Percentiles rank a stretch among this genome's conserved stretches.
Evolutionary conservation across 192 early-diverging fungal genomes (phyloP).

Genomic region (Podila epicladia): DNA sequence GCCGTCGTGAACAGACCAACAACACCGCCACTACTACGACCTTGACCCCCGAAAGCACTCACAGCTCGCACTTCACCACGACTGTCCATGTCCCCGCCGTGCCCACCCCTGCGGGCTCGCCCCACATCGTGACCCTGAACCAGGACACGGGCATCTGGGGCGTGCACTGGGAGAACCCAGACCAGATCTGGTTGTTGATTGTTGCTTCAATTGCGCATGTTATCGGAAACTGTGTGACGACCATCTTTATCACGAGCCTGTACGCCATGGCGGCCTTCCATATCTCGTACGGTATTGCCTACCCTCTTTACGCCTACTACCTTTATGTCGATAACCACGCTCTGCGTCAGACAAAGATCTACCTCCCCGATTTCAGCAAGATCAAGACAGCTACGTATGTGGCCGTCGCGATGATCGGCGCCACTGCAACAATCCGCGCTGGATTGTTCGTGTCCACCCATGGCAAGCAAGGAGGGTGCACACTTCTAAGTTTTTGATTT

Average conservation of each 20-base stretch:
- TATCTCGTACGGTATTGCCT: constrained; percentile 38
- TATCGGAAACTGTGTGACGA: constrained; percentile 54
- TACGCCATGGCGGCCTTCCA: constrained; percentile 49
- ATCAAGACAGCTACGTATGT: constrained; percentile 28
- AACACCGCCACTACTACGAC: not conserved
- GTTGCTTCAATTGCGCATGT: constrained; percentile 44
- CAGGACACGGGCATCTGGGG: constrained; percentile 36
- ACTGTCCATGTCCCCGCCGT: not conserved
- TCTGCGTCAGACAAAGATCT: constrained; percentile 46
- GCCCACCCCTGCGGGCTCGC: constrained; percentile 7
- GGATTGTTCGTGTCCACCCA: constrained; percentile 39
- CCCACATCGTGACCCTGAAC: constrained; percentile 12
- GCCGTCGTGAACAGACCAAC: not conserved
- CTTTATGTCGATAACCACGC: constrained; percentile 54
- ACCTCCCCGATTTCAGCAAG: constrained; percentile 44
- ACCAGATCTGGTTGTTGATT: constrained; percentile 44
- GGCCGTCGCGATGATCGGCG: constrained; percentile 16
- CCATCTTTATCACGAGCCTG: constrained; percentile 37
- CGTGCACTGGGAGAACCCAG: constrained; percentile 43
- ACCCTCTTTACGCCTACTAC: constrained; percentile 49
- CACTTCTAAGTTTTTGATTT: not conserved
- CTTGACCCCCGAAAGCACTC: constrained; percentile 12
- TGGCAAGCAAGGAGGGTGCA: not conserved
- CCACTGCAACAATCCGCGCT: constrained; percentile 35
- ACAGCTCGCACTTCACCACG: not conserved